A percentile compares a stretch with the other conserved stretches of the same genome.
phyloP scores from a whole-genome alignment of 2,329 filamentous ascomycete genomes.

The Diatrype stigma region DNA sequence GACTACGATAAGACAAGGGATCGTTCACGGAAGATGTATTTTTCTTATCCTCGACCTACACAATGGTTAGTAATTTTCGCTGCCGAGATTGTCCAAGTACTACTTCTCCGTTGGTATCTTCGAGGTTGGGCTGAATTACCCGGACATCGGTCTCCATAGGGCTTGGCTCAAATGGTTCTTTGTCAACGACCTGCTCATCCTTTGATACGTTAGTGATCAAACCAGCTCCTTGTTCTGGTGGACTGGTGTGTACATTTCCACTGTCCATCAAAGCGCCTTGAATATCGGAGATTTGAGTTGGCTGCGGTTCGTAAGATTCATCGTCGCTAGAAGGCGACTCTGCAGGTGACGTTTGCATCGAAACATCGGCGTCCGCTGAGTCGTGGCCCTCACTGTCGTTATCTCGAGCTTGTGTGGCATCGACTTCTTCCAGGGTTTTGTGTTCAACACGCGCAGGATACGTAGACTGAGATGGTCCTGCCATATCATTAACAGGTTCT shows the following conservation, averaged over 20 bases:
- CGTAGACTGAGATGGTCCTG: background rate
- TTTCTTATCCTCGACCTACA: slow-evolving; percentile 19
- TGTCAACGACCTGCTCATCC: slow-evolving; percentile 14
- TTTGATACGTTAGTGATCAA: slow-evolving; percentile 11
- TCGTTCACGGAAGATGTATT: slow-evolving; percentile 15
- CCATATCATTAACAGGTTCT: background rate
- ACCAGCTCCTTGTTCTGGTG: slow-evolving; percentile 1
- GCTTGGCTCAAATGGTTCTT: slow-evolving; percentile 19
- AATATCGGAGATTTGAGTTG: slow-evolving; percentile 15
- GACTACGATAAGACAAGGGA: slow-evolving; percentile 72
- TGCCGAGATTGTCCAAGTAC: slow-evolving; percentile 23
- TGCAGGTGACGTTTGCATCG: slow-evolving; percentile 13
- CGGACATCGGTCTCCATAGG: slow-evolving; percentile 9
- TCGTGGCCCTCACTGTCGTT: slow-evolving; percentile 3
- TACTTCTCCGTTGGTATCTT: slow-evolving; percentile 25
- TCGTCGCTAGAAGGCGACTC: slow-evolving; percentile 16
- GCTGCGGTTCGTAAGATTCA: slow-evolving; percentile 15
- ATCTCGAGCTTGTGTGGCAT: background rate
- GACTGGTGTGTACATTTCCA: slow-evolving; percentile 12
- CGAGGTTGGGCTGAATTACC: slow-evolving; percentile 3
- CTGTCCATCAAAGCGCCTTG: slow-evolving; percentile 9
- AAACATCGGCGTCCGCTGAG: slow-evolving; percentile 8
- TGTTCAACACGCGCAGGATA: background rate
- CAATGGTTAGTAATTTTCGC: slow-evolving; percentile 25
- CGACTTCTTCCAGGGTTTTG: background rate